A percentile compares a stretch with the other conserved stretches of the same genome.
phyloP scores from a whole-genome alignment of 306 rosid genomes.

The Vigna nakashimae region DNA sequence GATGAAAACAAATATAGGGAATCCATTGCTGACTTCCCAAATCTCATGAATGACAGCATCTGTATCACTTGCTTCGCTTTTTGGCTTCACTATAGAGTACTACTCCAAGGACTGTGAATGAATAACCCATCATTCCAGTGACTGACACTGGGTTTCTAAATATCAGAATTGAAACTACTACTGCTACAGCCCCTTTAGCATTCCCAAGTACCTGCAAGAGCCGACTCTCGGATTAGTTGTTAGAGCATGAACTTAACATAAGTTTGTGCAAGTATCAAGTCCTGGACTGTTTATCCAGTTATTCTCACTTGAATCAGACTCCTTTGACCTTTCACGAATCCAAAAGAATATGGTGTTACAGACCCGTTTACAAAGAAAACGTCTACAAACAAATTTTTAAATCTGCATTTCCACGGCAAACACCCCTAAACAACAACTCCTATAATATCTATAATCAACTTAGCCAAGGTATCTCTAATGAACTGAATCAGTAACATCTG shows the following conservation, averaged over 20 bases:
- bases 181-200: constrained; percentile 99
- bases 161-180: constrained; percentile 92
- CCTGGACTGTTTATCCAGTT: background rate
- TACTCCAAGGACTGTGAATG: constrained; percentile 93
- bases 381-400: background rate
- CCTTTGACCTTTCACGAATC: constrained; percentile 30
- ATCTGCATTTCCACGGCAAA: constrained; percentile 14
- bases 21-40: constrained; percentile 44
- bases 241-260: constrained; percentile 16
- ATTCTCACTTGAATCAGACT: constrained; percentile 33
- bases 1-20: constrained; percentile 50
- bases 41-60: constrained; percentile 17
- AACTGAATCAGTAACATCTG: constrained; percentile 19
- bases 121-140: constrained; percentile 96
- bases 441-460: constrained; percentile 9
- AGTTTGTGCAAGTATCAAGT: constrained; percentile 26
- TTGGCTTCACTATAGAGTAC: constrained; percentile 96
- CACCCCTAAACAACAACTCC: background rate
- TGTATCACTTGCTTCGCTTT: constrained; percentile 90
- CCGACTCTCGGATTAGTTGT: constrained; percentile 41
- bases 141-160: constrained; percentile 98
- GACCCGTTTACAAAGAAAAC: background rate
- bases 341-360: background rate
- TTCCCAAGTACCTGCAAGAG: constrained; percentile 90
- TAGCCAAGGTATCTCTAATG: constrained; percentile 20